Evolutionary conservation across 371 early-diverging fungal genomes (phyloP), one percentile per base, ranked within the genome.

Genomic region (Mucor indicus): DNA sequence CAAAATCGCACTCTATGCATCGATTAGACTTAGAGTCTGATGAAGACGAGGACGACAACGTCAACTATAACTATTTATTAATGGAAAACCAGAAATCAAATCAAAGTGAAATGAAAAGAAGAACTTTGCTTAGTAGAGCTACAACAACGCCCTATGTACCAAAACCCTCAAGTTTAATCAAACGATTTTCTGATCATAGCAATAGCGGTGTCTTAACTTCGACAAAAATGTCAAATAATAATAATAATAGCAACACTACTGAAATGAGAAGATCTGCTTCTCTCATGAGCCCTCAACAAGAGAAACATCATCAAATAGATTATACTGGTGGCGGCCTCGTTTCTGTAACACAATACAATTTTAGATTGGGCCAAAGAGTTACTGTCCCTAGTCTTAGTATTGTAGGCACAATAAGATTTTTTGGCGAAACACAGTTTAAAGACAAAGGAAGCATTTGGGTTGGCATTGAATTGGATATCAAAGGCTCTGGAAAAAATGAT

Each of bases 401-500:
- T 7, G 20, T 27, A 23, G 90, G 90, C 16, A 80, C 74, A n/a
- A 67, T 90, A 23, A 72, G 79, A 30, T 90, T 65, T 42, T 27
- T 80, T 31, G 61, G 61, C 2, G 48, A 50, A 24, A 46, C 36
- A 4, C 45, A 38, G 24, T 55, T 60, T 33, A 53, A 30, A 12
- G 24, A 37, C 25, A 32, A 37, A 27, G 29, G 31, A 4, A 22
- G 27, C 10, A 49, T 73, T 4, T 92, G 92, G 92, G 86, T 86
- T 10, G 92, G 92, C 12, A 79, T 92, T 35, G 87, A 87, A 57
- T 70, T 92, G 4, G 90, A 90, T 45, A 47, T 64, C 16, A 63
- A 57, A n/a, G 89, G 86, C 19, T 69, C 77, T 16, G 92, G 92
- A 31, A 92, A 91, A 59, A 91, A 92, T 62, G 81, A 88, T 52